phyloP scores from a whole-genome alignment of 495 filamentous ascomycete species.

The Rostrohypoxylon terebratum region DNA sequence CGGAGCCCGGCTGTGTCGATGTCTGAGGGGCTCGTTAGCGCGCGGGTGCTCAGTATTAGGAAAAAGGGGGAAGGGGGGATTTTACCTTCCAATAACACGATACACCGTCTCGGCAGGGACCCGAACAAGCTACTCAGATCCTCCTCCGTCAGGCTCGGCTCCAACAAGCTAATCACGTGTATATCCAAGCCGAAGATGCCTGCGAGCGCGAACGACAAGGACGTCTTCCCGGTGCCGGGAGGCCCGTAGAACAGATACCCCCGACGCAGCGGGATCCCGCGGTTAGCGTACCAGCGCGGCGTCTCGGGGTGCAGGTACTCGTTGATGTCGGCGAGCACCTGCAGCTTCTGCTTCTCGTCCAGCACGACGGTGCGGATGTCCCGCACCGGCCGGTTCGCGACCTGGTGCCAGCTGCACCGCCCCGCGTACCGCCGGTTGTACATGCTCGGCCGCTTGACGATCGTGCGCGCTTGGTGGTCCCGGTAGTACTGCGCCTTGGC shows the following conservation, averaged over 20 bases:
- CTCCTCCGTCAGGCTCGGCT: slow-evolving; percentile 74
- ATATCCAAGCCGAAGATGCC: slow-evolving; percentile 77
- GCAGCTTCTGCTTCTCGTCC: slow-evolving; percentile 77
- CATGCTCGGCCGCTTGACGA: slow-evolving; percentile 60
- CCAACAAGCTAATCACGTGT: slow-evolving; percentile 71
- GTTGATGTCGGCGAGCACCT: slow-evolving; percentile 82
- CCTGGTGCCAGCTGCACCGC: slow-evolving; percentile 69
- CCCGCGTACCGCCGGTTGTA: slow-evolving; percentile 51
- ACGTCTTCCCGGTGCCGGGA: slow-evolving; percentile 75
- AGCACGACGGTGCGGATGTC: slow-evolving; percentile 88
- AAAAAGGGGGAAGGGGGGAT: too few species aligned
- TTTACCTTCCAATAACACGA: slow-evolving; percentile 70
- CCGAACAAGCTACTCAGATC: slow-evolving; percentile 75
- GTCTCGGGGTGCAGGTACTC: slow-evolving; percentile 85
- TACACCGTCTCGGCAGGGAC: slow-evolving; percentile 69
- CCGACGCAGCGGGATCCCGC: slow-evolving; percentile 90
- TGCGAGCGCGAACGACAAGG: slow-evolving; percentile 72
- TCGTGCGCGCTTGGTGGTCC: slow-evolving; percentile 61
- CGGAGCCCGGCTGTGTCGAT: slow-evolving; percentile 76
- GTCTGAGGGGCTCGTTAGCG: slow-evolving; percentile 51
- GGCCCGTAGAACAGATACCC: slow-evolving; percentile 87
- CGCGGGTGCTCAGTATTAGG: background rate
- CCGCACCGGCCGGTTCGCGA: slow-evolving; percentile 75
- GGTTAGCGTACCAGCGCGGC: slow-evolving; percentile 78
- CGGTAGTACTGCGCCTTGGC: slow-evolving; percentile 64